Conservation (phyloP, 2,329 filamentous ascomycete genomes). For the Colletotrichum sidae region DNA sequence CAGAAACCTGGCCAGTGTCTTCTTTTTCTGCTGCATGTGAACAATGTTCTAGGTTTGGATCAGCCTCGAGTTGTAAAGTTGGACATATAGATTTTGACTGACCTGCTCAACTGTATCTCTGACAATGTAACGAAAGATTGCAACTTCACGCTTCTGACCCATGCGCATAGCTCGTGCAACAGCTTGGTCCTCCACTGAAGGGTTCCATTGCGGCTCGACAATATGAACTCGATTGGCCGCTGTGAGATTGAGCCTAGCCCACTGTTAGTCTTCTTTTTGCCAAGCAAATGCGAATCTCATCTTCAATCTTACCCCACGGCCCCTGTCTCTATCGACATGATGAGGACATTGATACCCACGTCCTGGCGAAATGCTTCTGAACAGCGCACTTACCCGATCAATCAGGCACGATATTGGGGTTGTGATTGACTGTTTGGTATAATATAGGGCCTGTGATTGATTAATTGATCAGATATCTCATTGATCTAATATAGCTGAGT, state of each 20-base stretch:
- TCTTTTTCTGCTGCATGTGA: no score
- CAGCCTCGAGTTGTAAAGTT: no score
- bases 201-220: slow-evolving; percentile 40
- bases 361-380: background rate
- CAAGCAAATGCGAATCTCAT: background rate
- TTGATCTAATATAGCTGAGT: no score
- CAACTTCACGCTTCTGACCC: slow-evolving; percentile 43
- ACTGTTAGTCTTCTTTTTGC: background rate
- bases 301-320: background rate
- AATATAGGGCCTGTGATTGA: no score
- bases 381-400: no score
- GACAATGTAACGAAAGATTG: slow-evolving; percentile 25
- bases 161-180: slow-evolving; percentile 44
- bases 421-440: no score
- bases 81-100: background rate
- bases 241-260: background rate
- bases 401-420: no score
- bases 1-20: no score
- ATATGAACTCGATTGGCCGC: background rate
- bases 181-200: slow-evolving; percentile 45
- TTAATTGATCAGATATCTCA: no score
- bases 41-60: no score
- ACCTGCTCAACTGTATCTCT: background rate
- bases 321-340: slow-evolving; percentile 3
- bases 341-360: background rate